Evolutionary conservation across 331 rosid species (phyloP).

Genomic region (Saraca asoca): DNA sequence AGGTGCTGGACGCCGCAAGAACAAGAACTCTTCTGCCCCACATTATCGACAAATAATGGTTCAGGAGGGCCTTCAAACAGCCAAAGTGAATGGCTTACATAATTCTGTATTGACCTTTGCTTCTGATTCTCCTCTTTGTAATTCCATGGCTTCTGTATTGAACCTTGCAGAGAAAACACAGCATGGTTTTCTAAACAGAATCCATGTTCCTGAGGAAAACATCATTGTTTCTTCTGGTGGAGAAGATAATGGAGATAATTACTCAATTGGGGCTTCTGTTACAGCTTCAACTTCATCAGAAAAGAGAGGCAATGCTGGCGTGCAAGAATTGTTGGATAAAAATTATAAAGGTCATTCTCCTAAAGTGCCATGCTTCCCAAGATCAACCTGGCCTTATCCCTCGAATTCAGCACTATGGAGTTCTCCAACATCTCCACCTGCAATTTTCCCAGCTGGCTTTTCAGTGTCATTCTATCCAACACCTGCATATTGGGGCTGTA

Average conservation of each 20-base stretch:
- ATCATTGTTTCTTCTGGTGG: constrained; percentile 36
- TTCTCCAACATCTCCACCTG: constrained; percentile 50
- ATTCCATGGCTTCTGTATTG: constrained; percentile 64
- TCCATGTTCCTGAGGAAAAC: constrained; percentile 43
- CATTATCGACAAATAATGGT: constrained; percentile 53
- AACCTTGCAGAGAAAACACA: constrained; percentile 52
- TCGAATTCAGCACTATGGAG: constrained; percentile 56
- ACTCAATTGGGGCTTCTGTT: constrained; percentile 49
- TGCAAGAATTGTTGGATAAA: constrained; percentile 41
- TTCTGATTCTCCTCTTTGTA: constrained; percentile 59
- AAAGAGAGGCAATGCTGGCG: constrained; percentile 36
- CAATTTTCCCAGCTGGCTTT: constrained; percentile 55
- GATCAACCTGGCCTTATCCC: constrained; percentile 55
- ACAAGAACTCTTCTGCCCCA: constrained; percentile 53
- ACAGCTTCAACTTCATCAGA: constrained; percentile 59
- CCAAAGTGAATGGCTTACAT: constrained; percentile 47
- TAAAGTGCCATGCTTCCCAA: constrained; percentile 55
- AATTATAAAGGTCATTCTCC: constrained; percentile 48
- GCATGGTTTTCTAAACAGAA: constrained; percentile 37
- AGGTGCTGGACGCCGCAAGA: constrained; percentile 88
- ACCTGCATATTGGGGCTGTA: constrained; percentile 60
- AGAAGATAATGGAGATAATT: constrained; percentile 46
- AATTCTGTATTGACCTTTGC: constrained; percentile 67
- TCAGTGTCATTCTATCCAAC: constrained; percentile 57
- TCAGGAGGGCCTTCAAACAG: constrained; percentile 51